Conservation (phyloP, 768 basidiomycete species). For the Coprinopsis strossmayeri region DNA sequence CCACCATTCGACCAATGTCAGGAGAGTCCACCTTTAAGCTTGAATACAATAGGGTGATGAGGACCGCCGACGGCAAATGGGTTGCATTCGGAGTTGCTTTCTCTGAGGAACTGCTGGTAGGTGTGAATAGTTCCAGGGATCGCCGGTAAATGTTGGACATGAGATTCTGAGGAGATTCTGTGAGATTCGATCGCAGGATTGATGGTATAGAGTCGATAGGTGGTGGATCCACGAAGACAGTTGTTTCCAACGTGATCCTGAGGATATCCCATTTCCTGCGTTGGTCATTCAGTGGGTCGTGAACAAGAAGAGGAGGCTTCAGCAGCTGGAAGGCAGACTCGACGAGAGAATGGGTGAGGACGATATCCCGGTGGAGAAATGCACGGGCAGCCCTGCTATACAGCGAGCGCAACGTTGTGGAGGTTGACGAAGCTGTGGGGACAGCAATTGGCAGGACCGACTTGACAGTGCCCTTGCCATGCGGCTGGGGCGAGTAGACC, state of each 20-base stretch:
- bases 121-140: conserved; percentile 65
- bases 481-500: conserved; percentile 2
- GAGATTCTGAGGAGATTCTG: conserved; percentile 54
- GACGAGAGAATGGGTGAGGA: conserved; percentile 59
- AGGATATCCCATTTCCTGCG: conserved; percentile 86
- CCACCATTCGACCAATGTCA: conserved; percentile 54
- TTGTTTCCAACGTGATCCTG: conserved; percentile 76
- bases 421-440: conserved; percentile 9
- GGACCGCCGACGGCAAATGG: conserved; percentile 62
- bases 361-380: conserved; percentile 68
- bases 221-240: conserved; percentile 55
- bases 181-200: conserved; percentile 42
- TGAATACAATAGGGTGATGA: conserved; percentile 64
- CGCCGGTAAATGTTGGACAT: conserved; percentile 52
- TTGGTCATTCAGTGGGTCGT: conserved; percentile 41
- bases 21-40: conserved; percentile 61
- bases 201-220: conserved; percentile 41
- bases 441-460: background rate
- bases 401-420: conserved; percentile 57
- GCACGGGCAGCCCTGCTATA: conserved; percentile 75
- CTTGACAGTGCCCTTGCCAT: conserved; percentile 9
- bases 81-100: conserved; percentile 37
- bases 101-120: conserved; percentile 27
- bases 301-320: conserved; percentile 26
- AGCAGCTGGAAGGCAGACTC: conserved; percentile 64